Evolutionary conservation across 2,329 filamentous ascomycete species (phyloP), one percentile per base, ranked within the genome.

Genomic region (Ophiostoma himal-ulmi): DNA sequence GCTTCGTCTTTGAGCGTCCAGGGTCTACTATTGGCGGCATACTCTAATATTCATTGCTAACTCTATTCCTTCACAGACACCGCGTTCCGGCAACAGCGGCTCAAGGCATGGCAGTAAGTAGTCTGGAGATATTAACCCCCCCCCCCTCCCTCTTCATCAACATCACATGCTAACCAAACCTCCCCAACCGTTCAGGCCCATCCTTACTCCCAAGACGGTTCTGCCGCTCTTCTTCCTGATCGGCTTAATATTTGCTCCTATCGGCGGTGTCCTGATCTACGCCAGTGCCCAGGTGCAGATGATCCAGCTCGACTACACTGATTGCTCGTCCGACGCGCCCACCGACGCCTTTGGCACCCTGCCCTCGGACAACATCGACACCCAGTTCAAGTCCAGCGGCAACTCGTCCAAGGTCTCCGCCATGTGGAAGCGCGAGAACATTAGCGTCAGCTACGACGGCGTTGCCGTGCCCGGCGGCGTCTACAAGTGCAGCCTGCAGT

Each of bases 31-130:
- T 48, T 7, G 1, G 44, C 44, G 17, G 3, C 30, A 30, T 2
- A 48, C 20, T n/a, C n/a, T 8, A 5, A 62, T 34, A 52, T 14
- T 34, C 13, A 1, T 14, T 62, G 14, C 57, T 62, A 34, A 62
- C 57, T 22, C 5, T 39, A 44, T 5, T 48, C 36, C 8, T 37
- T n/a, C 17, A 64, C 48, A 96, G 93, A 98, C 82, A 98, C 94
- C 72, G 95, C 95, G 13, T 99, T 98, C 79, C 88, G 95, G 76
- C 95, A 99, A 79, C 95, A 99, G 81, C 89, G 95, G 78, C 82
- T 99, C 80, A 97, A 98, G 82, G 95, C 95, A 83, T 99, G 95
- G 95, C 95, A 99, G 91, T 96, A 84, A 81, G 93, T 87, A 57
- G 5, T 37, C 34, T 37, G 3, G n/a, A 8, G n/a, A 26, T 22